Conservation (phyloP, 2,329 filamentous ascomycete genomes). For the Aureobasidium sp. region DNA sequence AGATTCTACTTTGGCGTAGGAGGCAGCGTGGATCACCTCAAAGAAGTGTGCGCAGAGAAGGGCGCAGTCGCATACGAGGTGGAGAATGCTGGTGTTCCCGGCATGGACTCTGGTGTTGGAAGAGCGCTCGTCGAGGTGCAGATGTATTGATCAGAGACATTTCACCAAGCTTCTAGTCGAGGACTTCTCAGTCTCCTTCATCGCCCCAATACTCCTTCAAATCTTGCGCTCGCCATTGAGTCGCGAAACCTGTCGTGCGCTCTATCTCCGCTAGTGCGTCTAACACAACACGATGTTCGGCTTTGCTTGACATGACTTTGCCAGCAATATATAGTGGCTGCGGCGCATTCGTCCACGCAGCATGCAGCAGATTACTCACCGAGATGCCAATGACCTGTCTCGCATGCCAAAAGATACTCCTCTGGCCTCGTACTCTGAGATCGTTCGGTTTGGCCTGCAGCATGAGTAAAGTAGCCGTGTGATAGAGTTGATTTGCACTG, state of each 20-base stretch:
- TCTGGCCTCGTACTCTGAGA: slow-evolving; percentile 28
- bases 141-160: slow-evolving; percentile 22
- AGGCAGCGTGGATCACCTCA: slow-evolving; percentile 71
- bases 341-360: slow-evolving; percentile 40
- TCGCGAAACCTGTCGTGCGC: slow-evolving; percentile 47
- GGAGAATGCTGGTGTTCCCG: slow-evolving; percentile 39
- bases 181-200: slow-evolving; percentile 4
- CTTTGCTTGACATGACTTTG: slow-evolving; percentile 40
- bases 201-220: slow-evolving; percentile 48
- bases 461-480: slow-evolving; percentile 48
- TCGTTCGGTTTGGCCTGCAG: slow-evolving; percentile 43
- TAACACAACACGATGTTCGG: slow-evolving; percentile 41
- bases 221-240: slow-evolving; percentile 48
- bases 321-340: slow-evolving; percentile 45
- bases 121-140: slow-evolving; percentile 43
- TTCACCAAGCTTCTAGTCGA: background rate
- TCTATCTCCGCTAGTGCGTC: slow-evolving; percentile 45
- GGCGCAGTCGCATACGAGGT: slow-evolving; percentile 43
- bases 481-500: slow-evolving; percentile 49
- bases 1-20: slow-evolving; percentile 79
- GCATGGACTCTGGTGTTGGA: slow-evolving; percentile 39
- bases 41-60: slow-evolving; percentile 35
- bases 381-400: slow-evolving; percentile 42
- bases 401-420: slow-evolving; percentile 42
- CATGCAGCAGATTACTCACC: slow-evolving; percentile 39